These are phyloP conservation scores for Blastomyces gilchristii DNA, from an alignment of 2,329 filamentous ascomycete species.

Conservation along the genomic window DNA sequence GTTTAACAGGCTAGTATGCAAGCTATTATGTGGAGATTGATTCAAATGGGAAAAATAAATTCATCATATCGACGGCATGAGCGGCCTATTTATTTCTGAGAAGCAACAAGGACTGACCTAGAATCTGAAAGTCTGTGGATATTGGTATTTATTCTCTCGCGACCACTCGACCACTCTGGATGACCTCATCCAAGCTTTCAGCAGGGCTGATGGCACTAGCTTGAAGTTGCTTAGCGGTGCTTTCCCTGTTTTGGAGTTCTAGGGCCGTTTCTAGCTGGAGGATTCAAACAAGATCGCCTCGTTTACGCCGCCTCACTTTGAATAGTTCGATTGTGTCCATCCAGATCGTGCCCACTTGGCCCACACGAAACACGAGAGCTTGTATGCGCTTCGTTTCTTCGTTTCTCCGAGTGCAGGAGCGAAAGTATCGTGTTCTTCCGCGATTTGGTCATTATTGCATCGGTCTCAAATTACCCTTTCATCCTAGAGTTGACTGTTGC, in stretches of 20 bases:
- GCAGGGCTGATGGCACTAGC: slow-evolving; percentile 3
- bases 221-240: neutral
- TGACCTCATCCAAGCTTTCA: slow-evolving; percentile 3
- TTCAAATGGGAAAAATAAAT: neutral
- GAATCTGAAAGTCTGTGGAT: neutral
- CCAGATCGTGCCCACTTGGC: neutral
- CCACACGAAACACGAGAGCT: neutral
- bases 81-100: slow-evolving; percentile 1
- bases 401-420: slow-evolving; percentile 1
- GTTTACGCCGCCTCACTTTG: slow-evolving; percentile 5
- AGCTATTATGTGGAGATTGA: neutral
- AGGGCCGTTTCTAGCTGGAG: neutral
- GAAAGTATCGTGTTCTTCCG: slow-evolving; percentile 6
- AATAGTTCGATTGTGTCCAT: neutral
- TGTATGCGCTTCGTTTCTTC: slow-evolving; percentile 1
- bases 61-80: neutral
- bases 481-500: neutral
- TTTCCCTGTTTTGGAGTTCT: neutral
- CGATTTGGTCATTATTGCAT: slow-evolving; percentile 1
- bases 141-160: neutral
- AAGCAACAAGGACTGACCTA: neutral
- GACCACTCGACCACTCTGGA: neutral
- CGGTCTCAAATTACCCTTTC: neutral
- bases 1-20: neutral
- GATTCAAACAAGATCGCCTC: slow-evolving; percentile 3